Base-by-base conservation (phyloP, 225 moss, liverwort and hornwort genomes). In the Physcomitrellopsis africana region DNA sequence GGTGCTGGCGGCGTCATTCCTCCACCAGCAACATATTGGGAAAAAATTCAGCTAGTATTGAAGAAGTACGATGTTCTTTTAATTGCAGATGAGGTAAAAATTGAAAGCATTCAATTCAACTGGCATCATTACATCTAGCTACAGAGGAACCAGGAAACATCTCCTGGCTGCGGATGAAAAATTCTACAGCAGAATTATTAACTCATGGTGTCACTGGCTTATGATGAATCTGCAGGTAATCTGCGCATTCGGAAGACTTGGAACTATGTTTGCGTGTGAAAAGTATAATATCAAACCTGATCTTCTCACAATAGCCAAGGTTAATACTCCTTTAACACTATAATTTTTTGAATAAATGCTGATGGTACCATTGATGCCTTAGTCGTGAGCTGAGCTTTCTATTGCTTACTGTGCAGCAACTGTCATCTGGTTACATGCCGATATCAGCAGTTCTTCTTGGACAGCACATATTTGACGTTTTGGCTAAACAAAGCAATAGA, bases 51-150 rank as follows among this genome's bases (percentile, higher is more conserved):
- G 81, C 89, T 80, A 10, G 80, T 97, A 49, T 62, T 97, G 72
- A 94, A 94, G 87, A 97, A 97, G 69, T 91, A 97, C 62, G 96
- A 94, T 75, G 88, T 97, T 53, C 96, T 97, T 72, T 80, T 97
- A 51, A 89, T 97, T 75, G 96, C 92, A 56, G 96, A 97, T 83
- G 96, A 97, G 94, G 96, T 96, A 81, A 79, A 73, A 6, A 22
- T 55, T 68, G 68, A 70, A 20, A 9, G 11, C 24, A 41, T 51
- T 13, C 11, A 42, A 9, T 5, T 0, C 54, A 16, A 74, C 9
- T 18, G 51, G 14, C 5, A 15, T 17, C 18, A 4, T 17, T n/a
- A 15, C 7, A 57, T 48, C n/a, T 65, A 27, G 48, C 53, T 51
- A 62, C 22, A 17, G 23, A 24, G 51, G 64, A 27, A 46, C 19